phyloP scores from a whole-genome alignment of 345 rosid species.

The Citropsis articulata region DNA sequence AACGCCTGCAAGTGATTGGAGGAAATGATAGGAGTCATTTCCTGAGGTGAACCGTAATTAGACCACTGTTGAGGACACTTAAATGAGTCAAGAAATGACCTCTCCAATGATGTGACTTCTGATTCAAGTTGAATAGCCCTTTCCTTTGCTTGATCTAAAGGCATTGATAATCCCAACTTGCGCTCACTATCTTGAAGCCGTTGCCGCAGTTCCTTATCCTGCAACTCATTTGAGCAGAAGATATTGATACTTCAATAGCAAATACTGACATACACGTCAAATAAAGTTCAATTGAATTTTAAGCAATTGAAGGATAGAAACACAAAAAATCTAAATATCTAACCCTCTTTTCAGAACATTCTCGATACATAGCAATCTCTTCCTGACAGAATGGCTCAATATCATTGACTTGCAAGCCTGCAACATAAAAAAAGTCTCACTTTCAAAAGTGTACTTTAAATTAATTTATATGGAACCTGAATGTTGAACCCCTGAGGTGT shows the following conservation, averaged over 20 bases:
- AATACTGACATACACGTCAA: neutral
- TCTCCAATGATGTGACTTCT: conserved; percentile 77
- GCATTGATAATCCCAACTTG: conserved; percentile 91
- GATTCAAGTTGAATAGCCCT: conserved; percentile 79
- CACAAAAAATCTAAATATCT: conserved; percentile 2
- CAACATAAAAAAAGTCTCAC: conserved; percentile 11
- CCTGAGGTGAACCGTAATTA: neutral
- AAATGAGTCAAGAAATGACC: conserved; percentile 38
- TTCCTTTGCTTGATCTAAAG: conserved; percentile 66
- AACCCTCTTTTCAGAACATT: conserved; percentile 85
- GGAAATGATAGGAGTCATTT: conserved; percentile 4
- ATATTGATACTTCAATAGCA: conserved; percentile 11
- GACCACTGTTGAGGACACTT: neutral
- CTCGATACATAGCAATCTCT: conserved; percentile 72
- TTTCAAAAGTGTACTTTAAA: neutral
- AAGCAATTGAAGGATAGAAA: neutral
- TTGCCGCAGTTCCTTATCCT: conserved; percentile 84
- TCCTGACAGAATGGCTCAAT: conserved; percentile 96
- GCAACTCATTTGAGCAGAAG: conserved; percentile 19
- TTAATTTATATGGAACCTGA: neutral
- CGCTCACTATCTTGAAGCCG: conserved; percentile 82
- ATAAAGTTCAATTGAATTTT: neutral
- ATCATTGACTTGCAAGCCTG: conserved; percentile 87
- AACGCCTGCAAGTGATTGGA: conserved; percentile 41
- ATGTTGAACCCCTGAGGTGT: neutral